Evolutionary conservation across 2,329 filamentous ascomycete genomes (phyloP).

Genomic region (Hypoxylon sp.): DNA sequence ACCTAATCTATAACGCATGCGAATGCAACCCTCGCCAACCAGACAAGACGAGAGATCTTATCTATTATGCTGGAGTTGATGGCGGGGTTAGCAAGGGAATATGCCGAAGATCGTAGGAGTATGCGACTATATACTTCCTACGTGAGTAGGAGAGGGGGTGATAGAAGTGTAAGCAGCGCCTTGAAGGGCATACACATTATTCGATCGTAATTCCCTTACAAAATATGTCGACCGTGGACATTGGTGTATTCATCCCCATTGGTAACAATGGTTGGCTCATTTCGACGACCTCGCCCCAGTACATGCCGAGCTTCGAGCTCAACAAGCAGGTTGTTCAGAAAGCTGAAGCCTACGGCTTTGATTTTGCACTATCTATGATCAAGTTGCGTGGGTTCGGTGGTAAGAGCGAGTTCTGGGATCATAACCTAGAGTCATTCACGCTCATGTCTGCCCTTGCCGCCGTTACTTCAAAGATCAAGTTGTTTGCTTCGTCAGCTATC

Average conservation of each 20-base stretch:
- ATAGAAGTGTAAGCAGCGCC: neutral
- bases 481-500: conserved; percentile 54
- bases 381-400: conserved; percentile 55
- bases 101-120: conserved; percentile 21
- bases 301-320: conserved; percentile 53
- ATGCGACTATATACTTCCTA: conserved; percentile 7
- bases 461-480: conserved; percentile 54
- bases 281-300: conserved; percentile 53
- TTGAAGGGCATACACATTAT: conserved; percentile 8
- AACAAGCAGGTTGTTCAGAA: conserved; percentile 53
- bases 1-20: conserved; percentile 2
- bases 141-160: neutral
- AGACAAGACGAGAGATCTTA: conserved; percentile 19
- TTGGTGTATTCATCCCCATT: conserved; percentile 52
- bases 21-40: conserved; percentile 24
- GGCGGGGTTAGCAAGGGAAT: conserved; percentile 26
- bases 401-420: conserved; percentile 55
- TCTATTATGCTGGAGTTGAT: conserved; percentile 21
- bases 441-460: conserved; percentile 55
- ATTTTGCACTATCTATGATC: conserved; percentile 55
- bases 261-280: conserved; percentile 57
- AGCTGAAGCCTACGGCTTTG: conserved; percentile 52
- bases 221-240: conserved; percentile 46
- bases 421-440: conserved; percentile 55
- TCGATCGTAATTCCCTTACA: neutral